Evolutionary conservation across 169 alveolate species (phyloP).

Genomic region (Theileria orientalis): DNA sequence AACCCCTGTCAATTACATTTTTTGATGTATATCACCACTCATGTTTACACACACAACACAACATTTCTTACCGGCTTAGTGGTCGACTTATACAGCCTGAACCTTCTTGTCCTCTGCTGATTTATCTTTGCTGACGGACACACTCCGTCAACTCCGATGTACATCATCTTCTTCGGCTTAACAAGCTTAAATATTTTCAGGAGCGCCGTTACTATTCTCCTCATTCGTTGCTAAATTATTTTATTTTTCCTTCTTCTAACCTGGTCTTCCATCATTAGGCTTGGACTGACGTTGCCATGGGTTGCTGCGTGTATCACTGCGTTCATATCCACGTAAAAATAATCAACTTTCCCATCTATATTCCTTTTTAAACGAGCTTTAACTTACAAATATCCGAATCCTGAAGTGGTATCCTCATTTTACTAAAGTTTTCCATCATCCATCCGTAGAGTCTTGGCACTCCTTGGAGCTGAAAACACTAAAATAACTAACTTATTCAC

Average conservation of each 20-base stretch:
- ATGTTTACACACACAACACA: not conserved
- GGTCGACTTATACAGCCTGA: constrained; percentile 62
- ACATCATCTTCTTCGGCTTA: constrained; percentile 91
- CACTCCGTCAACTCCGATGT: constrained; percentile 98
- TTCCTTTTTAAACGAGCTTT: not conserved
- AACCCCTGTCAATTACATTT: constrained; percentile 64
- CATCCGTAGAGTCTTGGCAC: constrained; percentile 61
- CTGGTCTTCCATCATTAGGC: constrained; percentile 52
- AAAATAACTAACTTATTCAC: no score
- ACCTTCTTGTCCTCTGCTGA: constrained; percentile 95
- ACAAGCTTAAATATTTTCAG: constrained; percentile 71
- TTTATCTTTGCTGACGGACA: constrained; percentile 99
- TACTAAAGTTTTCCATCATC: constrained; percentile 51
- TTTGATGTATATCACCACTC: no score
- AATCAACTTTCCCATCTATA: constrained; percentile 39
- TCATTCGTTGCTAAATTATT: constrained; percentile 35
- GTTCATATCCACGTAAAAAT: constrained; percentile 63
- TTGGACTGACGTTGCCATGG: constrained; percentile 54
- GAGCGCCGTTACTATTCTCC: constrained; percentile 53
- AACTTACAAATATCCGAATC: constrained; percentile 30
- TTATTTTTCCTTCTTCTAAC: not conserved
- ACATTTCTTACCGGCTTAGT: constrained; percentile 9
- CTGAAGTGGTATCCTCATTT: constrained; percentile 31
- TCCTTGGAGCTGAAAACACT: constrained; percentile 34
- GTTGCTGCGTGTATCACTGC: constrained; percentile 64